Conservation (phyloP, 345 rosid genomes). For the Bretschneidera sinensis region DNA sequence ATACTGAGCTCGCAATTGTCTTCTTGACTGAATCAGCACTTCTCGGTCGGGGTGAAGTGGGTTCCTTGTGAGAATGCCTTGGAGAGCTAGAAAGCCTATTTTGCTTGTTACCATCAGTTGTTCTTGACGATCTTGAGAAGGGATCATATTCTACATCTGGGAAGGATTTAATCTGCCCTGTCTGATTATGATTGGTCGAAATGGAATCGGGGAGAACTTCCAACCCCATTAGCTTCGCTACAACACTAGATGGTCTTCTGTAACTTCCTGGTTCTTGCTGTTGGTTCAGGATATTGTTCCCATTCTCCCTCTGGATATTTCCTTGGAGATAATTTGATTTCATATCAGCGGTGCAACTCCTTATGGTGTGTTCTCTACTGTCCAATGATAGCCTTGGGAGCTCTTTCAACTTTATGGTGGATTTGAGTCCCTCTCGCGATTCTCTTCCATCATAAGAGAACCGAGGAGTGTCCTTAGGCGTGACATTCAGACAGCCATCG, state of each 20-base stretch:
- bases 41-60: slow-evolving; percentile 34
- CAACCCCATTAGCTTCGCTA: slow-evolving; percentile 90
- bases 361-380: slow-evolving; percentile 56
- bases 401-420: slow-evolving; percentile 63
- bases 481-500: slow-evolving; percentile 28
- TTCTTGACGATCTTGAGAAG: slow-evolving; percentile 25
- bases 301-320: slow-evolving; percentile 18
- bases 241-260: slow-evolving; percentile 58
- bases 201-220: slow-evolving; percentile 49
- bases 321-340: slow-evolving; percentile 33
- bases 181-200: slow-evolving; percentile 18
- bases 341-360: slow-evolving; percentile 31
- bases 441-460: slow-evolving; percentile 86
- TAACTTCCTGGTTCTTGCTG: slow-evolving; percentile 52
- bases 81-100: slow-evolving; percentile 41
- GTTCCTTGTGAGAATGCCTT: slow-evolving; percentile 37
- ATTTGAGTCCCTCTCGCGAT: slow-evolving; percentile 42
- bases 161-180: slow-evolving; percentile 15
- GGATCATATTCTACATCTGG: slow-evolving; percentile 22
- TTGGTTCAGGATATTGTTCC: slow-evolving; percentile 18
- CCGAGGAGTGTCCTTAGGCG: slow-evolving; percentile 60
- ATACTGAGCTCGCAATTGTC: slow-evolving; percentile 37
- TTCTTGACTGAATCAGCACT: slow-evolving; percentile 40
- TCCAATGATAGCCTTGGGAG: slow-evolving; percentile 86
- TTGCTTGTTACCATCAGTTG: slow-evolving; percentile 29